Conservation (phyloP, 768 basidiomycete species). For the Lentinula guzmanii region DNA sequence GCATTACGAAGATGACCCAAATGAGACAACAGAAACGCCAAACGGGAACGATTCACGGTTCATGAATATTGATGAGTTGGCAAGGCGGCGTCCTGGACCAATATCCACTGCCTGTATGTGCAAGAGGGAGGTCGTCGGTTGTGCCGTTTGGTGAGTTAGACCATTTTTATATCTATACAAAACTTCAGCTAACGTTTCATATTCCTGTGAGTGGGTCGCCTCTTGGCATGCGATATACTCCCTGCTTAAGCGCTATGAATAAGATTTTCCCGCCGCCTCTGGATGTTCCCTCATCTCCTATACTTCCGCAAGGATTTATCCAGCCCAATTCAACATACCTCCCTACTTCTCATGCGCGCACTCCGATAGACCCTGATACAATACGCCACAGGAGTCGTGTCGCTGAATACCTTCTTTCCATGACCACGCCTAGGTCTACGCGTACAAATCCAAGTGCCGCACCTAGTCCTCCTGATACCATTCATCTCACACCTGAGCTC, state of each 20-base stretch:
- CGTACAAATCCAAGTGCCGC: neutral
- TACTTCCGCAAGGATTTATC: neutral
- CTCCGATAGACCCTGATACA: neutral
- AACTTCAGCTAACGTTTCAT: conserved; percentile 8
- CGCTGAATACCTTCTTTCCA: neutral
- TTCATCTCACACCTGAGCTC: neutral
- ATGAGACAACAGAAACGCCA: conserved; percentile 28
- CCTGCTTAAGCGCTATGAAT: conserved; percentile 44
- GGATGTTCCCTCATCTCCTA: neutral
- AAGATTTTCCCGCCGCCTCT: neutral
- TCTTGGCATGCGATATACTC: conserved; percentile 55
- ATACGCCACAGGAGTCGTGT: neutral
- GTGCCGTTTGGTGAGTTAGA: conserved; percentile 45
- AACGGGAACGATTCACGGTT: conserved; percentile 20
- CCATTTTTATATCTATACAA: neutral
- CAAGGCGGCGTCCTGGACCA: neutral
- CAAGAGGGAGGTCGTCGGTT: conserved; percentile 61
- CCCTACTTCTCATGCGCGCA: neutral
- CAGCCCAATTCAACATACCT: neutral
- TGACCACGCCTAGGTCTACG: neutral
- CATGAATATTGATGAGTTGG: neutral
- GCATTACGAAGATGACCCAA: conserved; percentile 50
- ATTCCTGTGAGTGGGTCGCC: conserved; percentile 48
- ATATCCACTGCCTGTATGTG: conserved; percentile 56
- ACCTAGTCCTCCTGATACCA: neutral